phyloP scores from a whole-genome alignment of 805 yeast genomes.

The Sugiyamaella qingdaonensis region DNA sequence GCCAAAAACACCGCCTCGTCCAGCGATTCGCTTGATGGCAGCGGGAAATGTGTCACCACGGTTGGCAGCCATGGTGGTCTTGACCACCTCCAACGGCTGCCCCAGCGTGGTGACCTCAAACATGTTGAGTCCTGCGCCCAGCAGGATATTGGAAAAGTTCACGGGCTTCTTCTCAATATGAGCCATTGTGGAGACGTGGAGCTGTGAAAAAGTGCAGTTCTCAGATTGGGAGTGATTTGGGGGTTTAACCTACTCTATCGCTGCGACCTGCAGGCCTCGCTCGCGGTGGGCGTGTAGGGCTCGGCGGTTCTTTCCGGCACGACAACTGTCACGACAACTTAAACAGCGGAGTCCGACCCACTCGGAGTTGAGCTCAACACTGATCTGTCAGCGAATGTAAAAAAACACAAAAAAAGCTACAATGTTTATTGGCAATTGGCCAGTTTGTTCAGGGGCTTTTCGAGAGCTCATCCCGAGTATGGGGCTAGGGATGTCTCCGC shows the following conservation, averaged over 20 bases:
- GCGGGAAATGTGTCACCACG: constrained; percentile 62
- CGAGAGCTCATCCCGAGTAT: not conserved
- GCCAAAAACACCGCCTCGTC: constrained; percentile 88
- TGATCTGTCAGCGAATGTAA: too few relatives aligned
- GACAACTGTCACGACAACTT: not conserved
- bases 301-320: not conserved
- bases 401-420: too few relatives aligned
- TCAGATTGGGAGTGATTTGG: not conserved
- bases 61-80: constrained; percentile 98
- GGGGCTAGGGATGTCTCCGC: constrained; percentile 1
- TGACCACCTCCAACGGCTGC: constrained; percentile 92
- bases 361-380: too few relatives aligned
- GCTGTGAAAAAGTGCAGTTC: not conserved
- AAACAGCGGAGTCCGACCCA: too few relatives aligned
- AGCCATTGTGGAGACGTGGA: constrained; percentile 1
- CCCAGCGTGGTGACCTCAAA: constrained; percentile 94
- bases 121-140: constrained; percentile 91
- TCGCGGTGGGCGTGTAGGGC: not conserved
- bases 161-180: constrained; percentile 74
- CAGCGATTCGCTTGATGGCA: constrained; percentile 75
- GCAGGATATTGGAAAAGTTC: constrained; percentile 79
- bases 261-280: too few relatives aligned
- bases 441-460: too few relatives aligned
- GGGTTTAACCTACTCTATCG: not conserved
- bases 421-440: too few relatives aligned